These are phyloP conservation scores for Cytospora piceicola DNA, from an alignment of 2,329 filamentous ascomycete genomes.

Conservation along the genomic window DNA sequence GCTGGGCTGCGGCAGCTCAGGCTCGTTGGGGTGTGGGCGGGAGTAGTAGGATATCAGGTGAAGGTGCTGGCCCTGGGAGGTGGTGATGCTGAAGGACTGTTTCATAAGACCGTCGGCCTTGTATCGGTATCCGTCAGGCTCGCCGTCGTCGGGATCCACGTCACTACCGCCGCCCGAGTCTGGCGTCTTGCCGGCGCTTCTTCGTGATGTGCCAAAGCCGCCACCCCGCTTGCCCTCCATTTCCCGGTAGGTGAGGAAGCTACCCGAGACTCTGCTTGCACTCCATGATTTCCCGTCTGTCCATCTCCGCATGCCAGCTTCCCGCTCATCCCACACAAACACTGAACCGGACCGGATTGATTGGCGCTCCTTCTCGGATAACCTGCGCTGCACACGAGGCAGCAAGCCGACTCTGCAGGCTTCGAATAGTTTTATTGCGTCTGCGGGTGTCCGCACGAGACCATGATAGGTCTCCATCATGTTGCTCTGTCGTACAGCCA, in stretches of 20 bases:
- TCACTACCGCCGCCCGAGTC: slow-evolving; percentile 82
- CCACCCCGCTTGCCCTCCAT: slow-evolving; percentile 98
- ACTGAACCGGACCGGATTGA: slow-evolving; percentile 96
- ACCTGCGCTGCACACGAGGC: slow-evolving; percentile 85
- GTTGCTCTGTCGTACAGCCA: slow-evolving; percentile 32
- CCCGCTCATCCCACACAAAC: slow-evolving; percentile 99
- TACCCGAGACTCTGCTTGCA: slow-evolving; percentile 93
- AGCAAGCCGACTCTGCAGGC: slow-evolving; percentile 88
- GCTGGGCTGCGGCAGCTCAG: slow-evolving; percentile 79
- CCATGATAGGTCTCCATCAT: slow-evolving; percentile 97
- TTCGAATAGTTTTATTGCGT: slow-evolving; percentile 98
- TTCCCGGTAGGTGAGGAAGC: slow-evolving; percentile 95
- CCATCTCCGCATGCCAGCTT: slow-evolving; percentile 98
- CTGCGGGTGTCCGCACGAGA: slow-evolving; percentile 90
- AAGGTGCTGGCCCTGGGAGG: slow-evolving; percentile 82
- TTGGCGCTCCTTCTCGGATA: slow-evolving; percentile 96
- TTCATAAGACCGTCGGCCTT: slow-evolving; percentile 98
- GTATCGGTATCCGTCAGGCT: slow-evolving; percentile 90
- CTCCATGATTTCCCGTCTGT: slow-evolving; percentile 99
- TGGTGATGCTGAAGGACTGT: slow-evolving; percentile 99
- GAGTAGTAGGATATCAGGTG: slow-evolving; percentile 98
- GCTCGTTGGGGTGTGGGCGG: slow-evolving; percentile 72
- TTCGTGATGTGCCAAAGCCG: slow-evolving; percentile 63
- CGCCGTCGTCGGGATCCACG: slow-evolving; percentile 81
- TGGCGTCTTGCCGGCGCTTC: slow-evolving; percentile 73